Base-by-base conservation (phyloP, 352 stramenopile species). In the Phytophthora lateralis region DNA sequence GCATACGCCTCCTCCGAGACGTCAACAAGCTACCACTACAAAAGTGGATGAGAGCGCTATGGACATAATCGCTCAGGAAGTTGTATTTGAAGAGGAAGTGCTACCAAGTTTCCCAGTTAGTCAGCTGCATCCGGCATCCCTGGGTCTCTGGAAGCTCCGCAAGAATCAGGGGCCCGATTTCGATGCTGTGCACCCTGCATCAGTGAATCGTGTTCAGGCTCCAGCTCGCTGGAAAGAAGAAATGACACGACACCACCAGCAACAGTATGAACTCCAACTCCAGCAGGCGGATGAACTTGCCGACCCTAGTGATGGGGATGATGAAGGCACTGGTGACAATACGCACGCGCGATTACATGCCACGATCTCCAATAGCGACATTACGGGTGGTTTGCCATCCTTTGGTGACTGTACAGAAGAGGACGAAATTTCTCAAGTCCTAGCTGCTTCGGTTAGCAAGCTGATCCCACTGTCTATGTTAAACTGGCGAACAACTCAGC, bases 401-500 rank as follows among this genome's bases (percentile, higher is more conserved):
- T 93, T 90, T 61, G 80, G 78, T 6, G 32, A 72, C 0, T 73
- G 69, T 20, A 8, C 91, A 4, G 84, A 93, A 61, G 75, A 92
- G n/a, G 87, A 96, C 55, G 87, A 93, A 61, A 78, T 96, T 12
- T 88, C 79, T 12, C 65, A 43, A 24, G 65, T 69, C 18, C 64
- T 96, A 3, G 53, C 73, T 34, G 59, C 72, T 37, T 93, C 83
- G 4, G 44, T 90, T 5, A 60, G 63, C 35, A 79, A 81, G 24
- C 61, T 94, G 0, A 55, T 93, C 12, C 66, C 77, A 17, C 55
- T 94, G 7, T 90, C 85, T 11, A 77, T 87, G 29, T 63, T 72
- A 15, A 94, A 94, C 61, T 96, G 87, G 87, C 73, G 75, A 5
- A 69, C 58, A n/a, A 59, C 76, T 9, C 83, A 91, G 60, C 73